Evolutionary conservation across 257 asterid genomes (phyloP).

Genomic region (Solanum lignicaule): DNA sequence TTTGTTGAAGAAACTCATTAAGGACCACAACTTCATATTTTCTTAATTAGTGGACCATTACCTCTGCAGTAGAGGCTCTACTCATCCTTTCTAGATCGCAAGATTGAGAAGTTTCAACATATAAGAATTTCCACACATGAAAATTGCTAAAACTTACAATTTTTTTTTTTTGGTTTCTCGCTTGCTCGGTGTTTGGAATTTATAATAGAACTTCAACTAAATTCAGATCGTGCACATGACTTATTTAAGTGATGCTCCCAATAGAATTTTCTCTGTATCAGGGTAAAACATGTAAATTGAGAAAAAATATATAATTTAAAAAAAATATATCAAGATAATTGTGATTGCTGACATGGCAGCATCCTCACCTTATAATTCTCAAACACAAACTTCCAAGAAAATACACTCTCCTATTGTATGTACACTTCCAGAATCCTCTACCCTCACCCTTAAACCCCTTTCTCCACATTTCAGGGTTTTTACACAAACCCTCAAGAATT

Average conservation of each 20-base stretch:
- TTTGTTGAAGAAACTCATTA: neutral
- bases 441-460: constrained; percentile 42
- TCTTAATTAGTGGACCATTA: neutral
- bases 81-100: neutral
- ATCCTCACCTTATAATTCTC: constrained; percentile 37
- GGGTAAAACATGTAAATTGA: neutral
- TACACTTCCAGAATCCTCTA: constrained; percentile 54
- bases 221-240: rapidly evolving
- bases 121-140: neutral
- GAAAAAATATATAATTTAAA: neutral
- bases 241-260: rapidly evolving
- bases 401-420: constrained; percentile 1
- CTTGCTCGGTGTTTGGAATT: rapidly evolving
- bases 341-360: constrained; percentile 43
- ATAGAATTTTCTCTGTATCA: rapidly evolving
- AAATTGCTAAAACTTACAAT: too few species aligned
- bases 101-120: neutral
- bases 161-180: too few species aligned
- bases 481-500: neutral
- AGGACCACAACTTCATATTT: neutral
- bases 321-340: constrained; percentile 20
- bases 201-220: rapidly evolving
- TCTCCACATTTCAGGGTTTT: neutral
- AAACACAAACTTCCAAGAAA: constrained; percentile 29
- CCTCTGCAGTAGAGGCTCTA: neutral